These are phyloP conservation scores for Candida succiphila DNA, from an alignment of 805 yeast species.

Conservation along the genomic window DNA sequence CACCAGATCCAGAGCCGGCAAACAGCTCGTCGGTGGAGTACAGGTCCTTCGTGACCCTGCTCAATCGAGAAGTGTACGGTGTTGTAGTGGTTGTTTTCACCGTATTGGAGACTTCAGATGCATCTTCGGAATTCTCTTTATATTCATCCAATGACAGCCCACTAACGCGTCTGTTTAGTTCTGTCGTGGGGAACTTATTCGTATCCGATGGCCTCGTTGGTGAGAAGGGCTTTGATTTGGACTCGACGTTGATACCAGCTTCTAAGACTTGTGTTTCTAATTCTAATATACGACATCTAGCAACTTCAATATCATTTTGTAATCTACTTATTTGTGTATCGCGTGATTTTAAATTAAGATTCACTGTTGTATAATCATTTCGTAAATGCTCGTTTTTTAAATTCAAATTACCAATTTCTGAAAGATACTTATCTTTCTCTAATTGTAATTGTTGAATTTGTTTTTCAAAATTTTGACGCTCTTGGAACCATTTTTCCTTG, in stretches of 20 bases:
- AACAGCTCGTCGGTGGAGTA: too few species aligned
- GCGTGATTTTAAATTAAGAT: slow-evolving; percentile 48
- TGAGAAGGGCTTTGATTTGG: not conserved
- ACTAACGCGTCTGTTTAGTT: too few species aligned
- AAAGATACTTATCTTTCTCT: slow-evolving; percentile 20
- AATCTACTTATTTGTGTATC: slow-evolving; percentile 59
- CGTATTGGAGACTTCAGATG: too few species aligned
- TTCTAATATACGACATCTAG: slow-evolving; percentile 40
- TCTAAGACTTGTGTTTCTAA: slow-evolving; percentile 31
- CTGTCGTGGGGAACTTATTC: too few species aligned
- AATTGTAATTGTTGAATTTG: slow-evolving; percentile 19
- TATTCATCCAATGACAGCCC: too few species aligned
- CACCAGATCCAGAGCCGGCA: too few species aligned
- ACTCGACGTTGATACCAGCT: too few species aligned
- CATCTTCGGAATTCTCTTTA: too few species aligned
- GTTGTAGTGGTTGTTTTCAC: too few species aligned
- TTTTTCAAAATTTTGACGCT: slow-evolving; percentile 18
- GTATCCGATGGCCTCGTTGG: slow-evolving; percentile 1
- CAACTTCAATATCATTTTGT: slow-evolving; percentile 50
- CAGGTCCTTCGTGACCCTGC: too few species aligned
- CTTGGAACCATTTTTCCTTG: slow-evolving; percentile 36
- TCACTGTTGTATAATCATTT: slow-evolving; percentile 41
- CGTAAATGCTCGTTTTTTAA: slow-evolving; percentile 29
- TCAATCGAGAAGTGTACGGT: too few species aligned
- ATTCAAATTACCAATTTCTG: slow-evolving; percentile 25